Conservation (phyloP, 2,329 filamentous ascomycete genomes). For the Fusarium sp. region DNA sequence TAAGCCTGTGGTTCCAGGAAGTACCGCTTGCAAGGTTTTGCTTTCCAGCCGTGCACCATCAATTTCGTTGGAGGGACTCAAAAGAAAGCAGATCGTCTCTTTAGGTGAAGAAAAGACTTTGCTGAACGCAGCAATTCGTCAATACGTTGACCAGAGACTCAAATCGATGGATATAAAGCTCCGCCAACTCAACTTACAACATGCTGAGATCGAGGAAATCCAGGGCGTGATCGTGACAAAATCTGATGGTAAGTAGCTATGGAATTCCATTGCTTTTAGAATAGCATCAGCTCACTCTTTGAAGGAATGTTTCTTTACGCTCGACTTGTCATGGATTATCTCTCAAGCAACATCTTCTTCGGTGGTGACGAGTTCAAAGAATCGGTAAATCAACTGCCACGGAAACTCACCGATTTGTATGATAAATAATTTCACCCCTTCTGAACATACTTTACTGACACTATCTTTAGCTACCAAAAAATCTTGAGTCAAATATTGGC, state of each 20-base stretch:
- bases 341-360: slow-evolving; percentile 28
- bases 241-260: slow-evolving; percentile 12
- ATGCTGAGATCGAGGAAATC: neutral
- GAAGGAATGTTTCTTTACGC: slow-evolving; percentile 40
- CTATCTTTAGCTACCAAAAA: slow-evolving; percentile 7
- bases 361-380: slow-evolving; percentile 14
- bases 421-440: too few relatives aligned
- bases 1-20: neutral
- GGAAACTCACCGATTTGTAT: slow-evolving; percentile 27
- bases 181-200: neutral
- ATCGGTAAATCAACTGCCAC: slow-evolving; percentile 3
- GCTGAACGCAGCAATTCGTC: neutral
- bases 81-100: slow-evolving; percentile 11
- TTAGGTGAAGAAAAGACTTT: slow-evolving; percentile 16
- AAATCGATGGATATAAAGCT: neutral
- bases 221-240: neutral
- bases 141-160: slow-evolving; percentile 20
- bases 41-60: slow-evolving; percentile 12
- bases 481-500: slow-evolving; percentile 21
- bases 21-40: slow-evolving; percentile 19
- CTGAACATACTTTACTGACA: neutral
- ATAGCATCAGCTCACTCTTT: rapidly evolving
- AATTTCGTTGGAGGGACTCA: neutral
- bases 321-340: slow-evolving; percentile 34
- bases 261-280: rapidly evolving